Conservation (phyloP, 2,329 filamentous ascomycete genomes). For the Penicillium sp. region DNA sequence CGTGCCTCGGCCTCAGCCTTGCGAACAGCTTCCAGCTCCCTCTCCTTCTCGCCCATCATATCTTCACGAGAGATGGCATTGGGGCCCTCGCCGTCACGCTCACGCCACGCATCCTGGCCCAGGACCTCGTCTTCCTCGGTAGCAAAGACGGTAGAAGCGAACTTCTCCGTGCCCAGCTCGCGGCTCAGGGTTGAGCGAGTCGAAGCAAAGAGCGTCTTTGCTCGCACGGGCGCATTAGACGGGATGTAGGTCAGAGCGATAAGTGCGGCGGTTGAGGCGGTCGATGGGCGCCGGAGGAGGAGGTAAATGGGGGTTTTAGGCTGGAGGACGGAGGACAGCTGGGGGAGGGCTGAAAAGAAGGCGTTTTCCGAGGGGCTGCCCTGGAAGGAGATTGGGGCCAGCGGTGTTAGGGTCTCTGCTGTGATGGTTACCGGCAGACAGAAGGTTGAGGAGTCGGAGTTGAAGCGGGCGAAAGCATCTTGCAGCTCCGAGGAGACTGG, state of each 20-base stretch:
- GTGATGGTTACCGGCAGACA: slow-evolving; percentile 50
- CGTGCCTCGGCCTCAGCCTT: slow-evolving; percentile 60
- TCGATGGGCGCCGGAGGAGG: slow-evolving; percentile 54
- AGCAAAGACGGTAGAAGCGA: slow-evolving; percentile 58
- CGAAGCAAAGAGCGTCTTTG: slow-evolving; percentile 67
- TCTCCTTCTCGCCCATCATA: slow-evolving; percentile 63
- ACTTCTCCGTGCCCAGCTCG: slow-evolving; percentile 63
- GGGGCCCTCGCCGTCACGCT: slow-evolving; percentile 49
- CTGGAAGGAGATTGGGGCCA: slow-evolving; percentile 41
- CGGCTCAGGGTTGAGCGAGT: slow-evolving; percentile 61
- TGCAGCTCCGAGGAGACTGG: slow-evolving; percentile 49
- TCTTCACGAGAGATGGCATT: slow-evolving; percentile 41
- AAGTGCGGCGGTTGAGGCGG: slow-evolving; percentile 30
- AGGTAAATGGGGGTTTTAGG: slow-evolving; percentile 61
- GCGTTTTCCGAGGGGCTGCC: slow-evolving; percentile 41
- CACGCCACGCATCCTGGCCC: slow-evolving; percentile 53
- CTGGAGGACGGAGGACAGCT: slow-evolving; percentile 53
- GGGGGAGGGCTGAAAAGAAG: slow-evolving; percentile 53
- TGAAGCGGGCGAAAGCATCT: slow-evolving; percentile 48
- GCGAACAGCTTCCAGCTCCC: slow-evolving; percentile 56
- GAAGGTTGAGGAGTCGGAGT: slow-evolving; percentile 42
- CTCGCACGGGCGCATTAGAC: slow-evolving; percentile 61
- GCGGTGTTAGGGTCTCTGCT: slow-evolving; percentile 45
- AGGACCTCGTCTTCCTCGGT: slow-evolving; percentile 60
- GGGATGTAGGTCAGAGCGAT: slow-evolving; percentile 64